A percentile compares a stretch with the other conserved stretches of the same genome.
These are phyloP conservation scores for Aciculosporium take DNA, from an alignment of 2,329 filamentous ascomycete species.

Conservation along the genomic window DNA sequence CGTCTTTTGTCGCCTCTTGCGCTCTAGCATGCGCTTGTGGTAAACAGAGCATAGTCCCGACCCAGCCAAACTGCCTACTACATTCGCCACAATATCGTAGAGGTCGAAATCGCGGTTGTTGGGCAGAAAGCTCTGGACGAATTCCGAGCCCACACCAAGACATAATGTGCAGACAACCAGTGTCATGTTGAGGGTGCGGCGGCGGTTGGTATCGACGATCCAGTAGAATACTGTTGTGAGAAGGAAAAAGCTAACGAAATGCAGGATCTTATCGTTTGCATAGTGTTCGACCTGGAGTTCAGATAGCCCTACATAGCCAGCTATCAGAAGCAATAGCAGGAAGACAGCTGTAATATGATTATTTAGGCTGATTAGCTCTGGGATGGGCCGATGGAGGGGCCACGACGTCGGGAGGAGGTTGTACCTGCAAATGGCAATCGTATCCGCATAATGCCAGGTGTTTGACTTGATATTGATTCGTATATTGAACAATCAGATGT, in stretches of 20 bases:
- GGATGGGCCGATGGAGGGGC: background rate
- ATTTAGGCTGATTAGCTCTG: conserved; percentile 8
- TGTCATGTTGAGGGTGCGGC: conserved; percentile 73
- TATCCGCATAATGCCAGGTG: conserved; percentile 5
- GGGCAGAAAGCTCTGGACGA: conserved; percentile 60
- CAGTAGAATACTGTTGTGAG: conserved; percentile 88
- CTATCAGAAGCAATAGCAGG: conserved; percentile 54
- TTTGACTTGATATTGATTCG: background rate
- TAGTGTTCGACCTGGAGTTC: conserved; percentile 37
- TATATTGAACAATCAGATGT: background rate
- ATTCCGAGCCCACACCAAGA: conserved; percentile 60
- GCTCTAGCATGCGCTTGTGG: conserved; percentile 87
- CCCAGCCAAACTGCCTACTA: conserved; percentile 60
- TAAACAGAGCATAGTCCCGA: conserved; percentile 76
- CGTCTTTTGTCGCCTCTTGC: conserved; percentile 58
- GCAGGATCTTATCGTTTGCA: conserved; percentile 82
- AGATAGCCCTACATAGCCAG: conserved; percentile 69
- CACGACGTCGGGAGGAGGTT: background rate
- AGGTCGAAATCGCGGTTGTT: conserved; percentile 60
- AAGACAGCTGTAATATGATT: conserved; percentile 43
- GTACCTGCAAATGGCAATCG: conserved; percentile 5
- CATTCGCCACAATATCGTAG: conserved; percentile 77
- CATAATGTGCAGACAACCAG: conserved; percentile 61
- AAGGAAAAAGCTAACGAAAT: conserved; percentile 77
- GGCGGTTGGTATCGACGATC: conserved; percentile 81